These are phyloP conservation scores for Ambrosia artemisiifolia DNA, from an alignment of 129 eudicot genomes.

Conservation along the genomic window DNA sequence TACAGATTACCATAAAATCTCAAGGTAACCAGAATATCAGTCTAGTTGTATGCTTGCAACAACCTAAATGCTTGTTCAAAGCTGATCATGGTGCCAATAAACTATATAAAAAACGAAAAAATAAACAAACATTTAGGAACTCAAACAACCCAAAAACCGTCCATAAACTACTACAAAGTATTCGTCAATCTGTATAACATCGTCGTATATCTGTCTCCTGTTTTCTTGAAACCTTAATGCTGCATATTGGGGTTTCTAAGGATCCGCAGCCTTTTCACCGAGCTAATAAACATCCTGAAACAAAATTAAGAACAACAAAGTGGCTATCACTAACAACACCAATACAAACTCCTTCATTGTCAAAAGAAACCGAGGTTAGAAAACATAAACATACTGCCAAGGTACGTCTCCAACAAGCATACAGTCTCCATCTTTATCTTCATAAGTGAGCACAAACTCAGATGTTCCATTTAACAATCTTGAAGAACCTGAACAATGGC, in stretches of 20 bases:
- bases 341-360: not conserved
- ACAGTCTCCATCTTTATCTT: constrained; percentile 96
- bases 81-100: constrained; percentile 15
- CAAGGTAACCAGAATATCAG: constrained; percentile 14
- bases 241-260: constrained; percentile 42
- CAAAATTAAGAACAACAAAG: not conserved
- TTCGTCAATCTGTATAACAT: constrained; percentile 9
- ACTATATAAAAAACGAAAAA: constrained; percentile 18
- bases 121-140: constrained; percentile 10
- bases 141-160: not conserved
- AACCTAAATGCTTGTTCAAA: constrained; percentile 9
- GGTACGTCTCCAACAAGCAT: constrained; percentile 99
- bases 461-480: constrained; percentile 71
- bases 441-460: constrained; percentile 88
- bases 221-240: constrained; percentile 21
- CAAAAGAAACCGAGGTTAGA: not conserved
- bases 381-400: constrained; percentile 55
- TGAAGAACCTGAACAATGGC: constrained; percentile 28
- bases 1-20: constrained; percentile 16
- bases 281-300: constrained; percentile 78
- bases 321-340: not conserved
- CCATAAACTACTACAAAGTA: constrained; percentile 4
- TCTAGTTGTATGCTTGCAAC: constrained; percentile 15
- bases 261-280: constrained; percentile 82
- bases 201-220: not conserved